These are phyloP conservation scores for Suillus variegatus DNA, from an alignment of 768 basidiomycete species.

Conservation along the genomic window DNA sequence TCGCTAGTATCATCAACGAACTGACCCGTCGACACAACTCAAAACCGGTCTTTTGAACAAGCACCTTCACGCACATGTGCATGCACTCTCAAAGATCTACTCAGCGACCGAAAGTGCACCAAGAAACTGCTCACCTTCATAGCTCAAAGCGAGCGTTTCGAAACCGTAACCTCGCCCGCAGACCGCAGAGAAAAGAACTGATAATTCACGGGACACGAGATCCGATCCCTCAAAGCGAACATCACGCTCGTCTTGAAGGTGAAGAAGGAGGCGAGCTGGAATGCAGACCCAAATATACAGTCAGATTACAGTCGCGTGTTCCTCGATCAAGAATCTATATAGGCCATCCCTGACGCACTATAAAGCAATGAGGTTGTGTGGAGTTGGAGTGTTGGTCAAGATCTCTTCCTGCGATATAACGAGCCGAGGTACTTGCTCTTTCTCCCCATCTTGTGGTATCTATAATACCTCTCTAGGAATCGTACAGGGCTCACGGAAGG, in stretches of 20 bases:
- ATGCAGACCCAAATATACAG: constrained; percentile 37
- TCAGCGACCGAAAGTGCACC: no score
- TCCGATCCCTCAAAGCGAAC: constrained; percentile 51
- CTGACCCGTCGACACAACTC: no score
- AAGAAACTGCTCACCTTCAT: no score
- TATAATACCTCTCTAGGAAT: constrained; percentile 41
- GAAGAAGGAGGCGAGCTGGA: no score
- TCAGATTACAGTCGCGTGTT: constrained; percentile 53
- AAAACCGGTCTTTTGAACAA: no score
- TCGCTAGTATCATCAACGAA: no score
- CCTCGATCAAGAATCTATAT: constrained; percentile 61
- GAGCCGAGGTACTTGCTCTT: constrained; percentile 40
- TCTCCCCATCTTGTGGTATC: not conserved
- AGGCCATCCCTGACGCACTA: constrained; percentile 58
- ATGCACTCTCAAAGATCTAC: no score
- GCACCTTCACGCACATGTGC: no score
- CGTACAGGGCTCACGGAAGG: constrained; percentile 62
- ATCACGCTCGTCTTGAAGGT: constrained; percentile 46
- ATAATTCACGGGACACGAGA: constrained; percentile 53
- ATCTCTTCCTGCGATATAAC: constrained; percentile 54
- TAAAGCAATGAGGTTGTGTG: constrained; percentile 45
- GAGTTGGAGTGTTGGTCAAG: constrained; percentile 55
- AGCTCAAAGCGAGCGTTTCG: no score
- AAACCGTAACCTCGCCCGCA: no score
- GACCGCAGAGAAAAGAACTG: no score